These are phyloP conservation scores for Boletus subcaerulescens DNA, from an alignment of 768 basidiomycete genomes.

Conservation along the genomic window DNA sequence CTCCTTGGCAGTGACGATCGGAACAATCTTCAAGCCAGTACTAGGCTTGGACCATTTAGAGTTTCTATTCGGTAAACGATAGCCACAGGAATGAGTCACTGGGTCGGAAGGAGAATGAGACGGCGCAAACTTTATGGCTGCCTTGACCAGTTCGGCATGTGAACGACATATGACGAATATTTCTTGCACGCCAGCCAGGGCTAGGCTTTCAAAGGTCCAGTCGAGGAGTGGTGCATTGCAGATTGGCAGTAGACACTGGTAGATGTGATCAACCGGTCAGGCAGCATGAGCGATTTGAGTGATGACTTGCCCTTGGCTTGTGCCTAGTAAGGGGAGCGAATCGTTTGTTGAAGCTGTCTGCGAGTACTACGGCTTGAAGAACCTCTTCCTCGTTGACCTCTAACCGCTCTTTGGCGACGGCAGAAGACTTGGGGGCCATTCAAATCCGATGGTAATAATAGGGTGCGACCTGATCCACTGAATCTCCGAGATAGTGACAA, in stretches of 20 bases:
- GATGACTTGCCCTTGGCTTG: conserved; percentile 72
- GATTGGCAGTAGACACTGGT: conserved; percentile 85
- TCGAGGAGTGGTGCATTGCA: conserved; percentile 92
- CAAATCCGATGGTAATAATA: not conserved
- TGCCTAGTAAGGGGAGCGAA: conserved; percentile 87
- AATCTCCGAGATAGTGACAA: not conserved
- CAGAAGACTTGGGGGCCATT: conserved; percentile 66
- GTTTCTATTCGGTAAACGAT: conserved; percentile 42
- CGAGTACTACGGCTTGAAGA: conserved; percentile 91
- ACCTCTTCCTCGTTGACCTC: conserved; percentile 77
- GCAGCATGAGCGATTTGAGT: conserved; percentile 6
- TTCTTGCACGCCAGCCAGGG: conserved; percentile 93
- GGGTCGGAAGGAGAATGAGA: conserved; percentile 10
- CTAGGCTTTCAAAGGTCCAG: conserved; percentile 95
- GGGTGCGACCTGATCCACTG: not conserved
- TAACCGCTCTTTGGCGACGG: conserved; percentile 58
- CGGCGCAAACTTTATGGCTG: conserved; percentile 69
- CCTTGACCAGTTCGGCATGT: conserved; percentile 81
- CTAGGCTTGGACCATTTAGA: conserved; percentile 84
- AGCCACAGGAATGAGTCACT: conserved; percentile 6
- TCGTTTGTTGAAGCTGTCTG: conserved; percentile 93
- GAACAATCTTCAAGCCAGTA: conserved; percentile 77
- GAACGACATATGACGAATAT: conserved; percentile 94
- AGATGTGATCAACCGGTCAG: conserved; percentile 17
- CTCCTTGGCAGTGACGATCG: conserved; percentile 82